Base-by-base conservation (phyloP, 78 protist genomes). In the Dictyostelium intermedium region DNA sequence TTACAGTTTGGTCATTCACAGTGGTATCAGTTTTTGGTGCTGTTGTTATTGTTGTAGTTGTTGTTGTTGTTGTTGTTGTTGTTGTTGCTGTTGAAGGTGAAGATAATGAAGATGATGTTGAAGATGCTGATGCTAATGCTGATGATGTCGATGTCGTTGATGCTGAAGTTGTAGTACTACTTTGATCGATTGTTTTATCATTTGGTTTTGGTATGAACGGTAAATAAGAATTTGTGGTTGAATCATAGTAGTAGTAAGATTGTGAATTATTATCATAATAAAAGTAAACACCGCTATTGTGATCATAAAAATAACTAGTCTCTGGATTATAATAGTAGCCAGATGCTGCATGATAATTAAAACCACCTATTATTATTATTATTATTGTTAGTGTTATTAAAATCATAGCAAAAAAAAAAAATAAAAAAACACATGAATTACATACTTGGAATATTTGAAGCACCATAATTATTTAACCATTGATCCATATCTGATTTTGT, bases 381-480 rank as follows among this genome's bases (percentile, higher is more conserved):
- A 0, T 32, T 30, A 70, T 70, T 25, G 9, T 70, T 25, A 2
- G 11, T 30, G 30, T 30, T 61, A 70, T 50, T 56, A 3, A 14
- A 10, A 5, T 35, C 1, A 30, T 47, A n/a, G n/a, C n/a, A n/a
- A n/a, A n/a, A n/a, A n/a, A n/a, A n/a, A n/a, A n/a, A n/a, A n/a
- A n/a, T n/a, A n/a, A n/a, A n/a, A n/a, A n/a, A n/a, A n/a, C n/a
- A n/a, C n/a, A 53, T 20, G 5, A 16, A 20, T 5, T 20, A 56
- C 66, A 37, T 74, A 74, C 81, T 37, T 45, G 77, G 70, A 39
- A 27, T 20, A 16, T 47, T 32, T 39, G 84, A 27, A 8, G 32
- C 32, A 53, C 84, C 84, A 87, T 41, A 89, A 25, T 39, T 69
- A 47, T 80, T 89, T 25, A 60, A 27, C 94, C 94, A 89, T 35